A percentile compares a stretch with the other conserved stretches of the same genome.
Evolutionary conservation across 202 grass and related monocot genomes (phyloP).

Genomic region (Cymbopogon flexuosus): DNA sequence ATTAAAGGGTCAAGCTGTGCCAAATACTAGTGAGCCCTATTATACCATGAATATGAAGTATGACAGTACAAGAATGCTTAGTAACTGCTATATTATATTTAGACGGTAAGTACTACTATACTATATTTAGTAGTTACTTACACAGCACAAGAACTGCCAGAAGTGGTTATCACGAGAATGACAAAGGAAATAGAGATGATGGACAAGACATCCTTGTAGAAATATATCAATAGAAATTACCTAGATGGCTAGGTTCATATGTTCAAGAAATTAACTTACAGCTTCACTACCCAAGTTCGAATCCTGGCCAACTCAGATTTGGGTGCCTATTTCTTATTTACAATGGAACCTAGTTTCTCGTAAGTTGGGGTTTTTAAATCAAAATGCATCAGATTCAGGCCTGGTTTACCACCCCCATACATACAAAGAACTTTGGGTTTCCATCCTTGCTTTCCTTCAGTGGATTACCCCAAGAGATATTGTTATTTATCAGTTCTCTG

Average conservation of each 20-base stretch:
- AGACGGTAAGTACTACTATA: background rate
- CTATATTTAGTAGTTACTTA: slow-evolving; percentile 10
- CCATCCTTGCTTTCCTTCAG: background rate
- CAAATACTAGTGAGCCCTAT: slow-evolving; percentile 13
- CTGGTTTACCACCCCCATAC: background rate
- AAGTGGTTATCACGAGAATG: slow-evolving; percentile 10
- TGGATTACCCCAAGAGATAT: background rate
- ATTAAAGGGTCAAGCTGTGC: slow-evolving; percentile 16
- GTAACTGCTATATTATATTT: background rate
- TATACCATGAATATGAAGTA: background rate
- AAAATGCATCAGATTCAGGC: slow-evolving; percentile 1
- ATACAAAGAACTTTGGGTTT: background rate
- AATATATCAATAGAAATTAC: slow-evolving; percentile 1
- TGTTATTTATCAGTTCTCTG: background rate
- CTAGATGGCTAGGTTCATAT: background rate
- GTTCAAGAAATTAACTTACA: slow-evolving; percentile 2
- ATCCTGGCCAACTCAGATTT: background rate
- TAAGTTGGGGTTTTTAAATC: background rate
- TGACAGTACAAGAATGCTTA: background rate
- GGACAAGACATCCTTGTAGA: background rate
- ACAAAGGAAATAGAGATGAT: slow-evolving; percentile 28
- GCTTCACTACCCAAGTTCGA: background rate
- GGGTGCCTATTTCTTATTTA: background rate
- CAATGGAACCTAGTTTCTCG: background rate
- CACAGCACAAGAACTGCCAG: slow-evolving; percentile 19